Evolutionary conservation across 1,139 yeast species (phyloP), one percentile per base, ranked within the genome.

Genomic region (Lodderomyces metapsilosis): DNA sequence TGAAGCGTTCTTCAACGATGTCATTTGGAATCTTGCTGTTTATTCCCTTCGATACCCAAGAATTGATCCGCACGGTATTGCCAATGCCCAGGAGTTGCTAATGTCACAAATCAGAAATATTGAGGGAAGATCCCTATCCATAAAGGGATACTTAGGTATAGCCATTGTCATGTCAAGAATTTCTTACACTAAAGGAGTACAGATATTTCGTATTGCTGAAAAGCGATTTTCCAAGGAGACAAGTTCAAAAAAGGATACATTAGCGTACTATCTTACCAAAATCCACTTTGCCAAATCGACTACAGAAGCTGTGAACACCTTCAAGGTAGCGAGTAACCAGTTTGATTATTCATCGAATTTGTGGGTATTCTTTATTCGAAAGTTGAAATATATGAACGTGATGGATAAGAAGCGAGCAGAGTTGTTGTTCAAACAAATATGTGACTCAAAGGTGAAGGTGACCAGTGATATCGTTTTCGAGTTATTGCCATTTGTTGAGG

Each of bases 321-420:
- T 71, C 51, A 66, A 69, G 46, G 47, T 47, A 4, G 61, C 64
- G 3, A 56, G 64, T 3, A 46, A 48, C 6, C 48, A 49, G 8
- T 53, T 56, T 41, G 54, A 58, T 0, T 51, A 54, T 23, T 61
- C 66, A 2, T 53, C 72, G 2, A 48, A 54, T 2, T 34, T 68
- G 11, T 72, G 78, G 78, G 47, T 66, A 4, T 58, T 60, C 7
- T 66, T 72, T 37, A 54, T 68, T 23, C 58, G 59, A 38, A 66
- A 63, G 43, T 54, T 72, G n/a, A 47, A 53, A 8, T 59, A 55
- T 30, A 61, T 70, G 46, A 69, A 62, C 4, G 53, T 71, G 4
- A 54, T 72, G 27, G 64, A 61, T n/a, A 59, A 55, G 15, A 41
- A 40, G 5, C 49, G 76, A 32, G 52, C 70, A 9, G 52, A 56